Evolutionary conservation across 352 stramenopile genomes (phyloP).

Genomic region (Globisporangium canariense): DNA sequence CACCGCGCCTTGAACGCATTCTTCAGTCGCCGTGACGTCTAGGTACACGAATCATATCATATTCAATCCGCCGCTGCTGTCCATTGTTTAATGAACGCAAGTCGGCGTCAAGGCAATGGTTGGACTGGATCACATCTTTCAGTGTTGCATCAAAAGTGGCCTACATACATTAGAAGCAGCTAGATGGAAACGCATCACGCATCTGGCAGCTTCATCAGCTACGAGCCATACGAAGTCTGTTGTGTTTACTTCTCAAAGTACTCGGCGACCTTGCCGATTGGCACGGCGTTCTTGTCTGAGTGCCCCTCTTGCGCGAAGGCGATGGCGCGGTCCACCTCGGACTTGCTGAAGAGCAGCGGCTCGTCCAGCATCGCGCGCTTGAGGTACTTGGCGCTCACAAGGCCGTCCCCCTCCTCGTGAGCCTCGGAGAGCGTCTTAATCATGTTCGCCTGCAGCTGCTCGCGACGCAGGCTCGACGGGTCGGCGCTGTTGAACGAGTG

Average conservation of each 20-base stretch:
- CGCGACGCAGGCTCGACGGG: conserved; percentile 36
- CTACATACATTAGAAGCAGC: too few relatives aligned
- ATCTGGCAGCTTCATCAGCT: background rate
- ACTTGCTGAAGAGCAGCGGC: conserved; percentile 74
- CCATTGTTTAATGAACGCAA: too few relatives aligned
- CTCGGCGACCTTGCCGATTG: conserved; percentile 16
- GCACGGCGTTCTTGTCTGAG: conserved; percentile 26
- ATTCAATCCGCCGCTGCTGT: too few relatives aligned
- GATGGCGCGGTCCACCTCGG: conserved; percentile 61
- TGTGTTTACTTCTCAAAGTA: conserved; percentile 14
- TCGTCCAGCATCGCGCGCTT: conserved; percentile 67
- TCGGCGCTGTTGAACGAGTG: conserved; percentile 64
- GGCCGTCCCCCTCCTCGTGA: conserved; percentile 55
- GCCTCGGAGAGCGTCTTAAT: conserved; percentile 54
- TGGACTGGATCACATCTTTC: too few relatives aligned
- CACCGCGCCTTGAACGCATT: too few relatives aligned
- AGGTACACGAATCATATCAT: too few relatives aligned
- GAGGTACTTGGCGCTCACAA: conserved; percentile 58
- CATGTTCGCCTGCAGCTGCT: conserved; percentile 75
- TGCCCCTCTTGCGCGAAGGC: conserved; percentile 41
- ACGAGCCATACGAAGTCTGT: background rate
- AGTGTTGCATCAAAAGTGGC: too few relatives aligned
- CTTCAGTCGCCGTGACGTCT: too few relatives aligned
- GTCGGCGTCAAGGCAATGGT: too few relatives aligned
- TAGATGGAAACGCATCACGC: too few relatives aligned